A percentile compares a stretch with the other conserved stretches of the same genome.
These are phyloP conservation scores for Bifiguratus adelaidae DNA, from an alignment of 192 early-diverging fungal species.

Conservation along the genomic window DNA sequence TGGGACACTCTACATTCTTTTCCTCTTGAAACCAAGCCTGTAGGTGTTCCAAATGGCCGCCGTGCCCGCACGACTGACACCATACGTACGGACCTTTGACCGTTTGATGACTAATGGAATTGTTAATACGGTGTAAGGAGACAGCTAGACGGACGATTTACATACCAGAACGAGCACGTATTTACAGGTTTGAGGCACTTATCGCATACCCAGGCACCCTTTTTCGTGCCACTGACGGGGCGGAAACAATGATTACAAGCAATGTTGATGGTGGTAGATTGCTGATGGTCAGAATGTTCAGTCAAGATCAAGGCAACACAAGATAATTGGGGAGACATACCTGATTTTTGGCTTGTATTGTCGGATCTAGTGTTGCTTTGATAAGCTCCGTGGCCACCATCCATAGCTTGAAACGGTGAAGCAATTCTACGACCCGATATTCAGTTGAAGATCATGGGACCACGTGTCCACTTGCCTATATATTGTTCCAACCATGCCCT, in stretches of 20 bases:
- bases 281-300: slow-evolving; percentile 13
- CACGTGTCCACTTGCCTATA: slow-evolving; percentile 49
- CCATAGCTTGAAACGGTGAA: slow-evolving; percentile 65
- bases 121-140: not conserved
- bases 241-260: slow-evolving; percentile 59
- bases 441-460: slow-evolving; percentile 31
- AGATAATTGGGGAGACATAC: slow-evolving; percentile 6
- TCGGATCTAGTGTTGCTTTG: slow-evolving; percentile 30
- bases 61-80: slow-evolving; percentile 76
- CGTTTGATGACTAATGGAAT: slow-evolving; percentile 46
- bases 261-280: slow-evolving; percentile 64
- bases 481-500: too few relatives aligned
- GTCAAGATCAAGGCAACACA: not conserved
- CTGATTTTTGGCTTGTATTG: slow-evolving; percentile 35
- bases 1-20: slow-evolving; percentile 50
- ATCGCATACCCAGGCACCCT: slow-evolving; percentile 57
- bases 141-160: not conserved
- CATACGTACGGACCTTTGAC: slow-evolving; percentile 65
- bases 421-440: slow-evolving; percentile 39
- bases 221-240: slow-evolving; percentile 29
- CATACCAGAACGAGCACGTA: slow-evolving; percentile 60
- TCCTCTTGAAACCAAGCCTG: slow-evolving; percentile 58
- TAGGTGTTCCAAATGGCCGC: slow-evolving; percentile 65
- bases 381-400: slow-evolving; percentile 49
- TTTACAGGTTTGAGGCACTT: slow-evolving; percentile 50